Evolutionary conservation across 768 basidiomycete genomes (phyloP), one percentile per base, ranked within the genome.

Genomic region (Coprinopsis sp.): DNA sequence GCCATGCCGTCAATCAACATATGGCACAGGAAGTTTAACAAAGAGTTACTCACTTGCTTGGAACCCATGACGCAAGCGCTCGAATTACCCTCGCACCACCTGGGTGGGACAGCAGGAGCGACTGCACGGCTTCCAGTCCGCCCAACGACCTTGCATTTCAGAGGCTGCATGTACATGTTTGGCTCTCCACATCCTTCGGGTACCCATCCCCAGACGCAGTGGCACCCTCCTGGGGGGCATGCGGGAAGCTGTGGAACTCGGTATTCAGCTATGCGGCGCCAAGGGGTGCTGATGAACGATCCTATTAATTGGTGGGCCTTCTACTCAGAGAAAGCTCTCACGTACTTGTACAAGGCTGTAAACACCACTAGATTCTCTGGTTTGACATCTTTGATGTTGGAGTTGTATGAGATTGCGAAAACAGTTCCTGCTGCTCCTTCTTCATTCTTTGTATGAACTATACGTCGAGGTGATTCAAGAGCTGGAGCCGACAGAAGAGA

Each of bases 391-490:
- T 50, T 62, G 34, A 74, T 42, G 39, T 73, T 61, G 1, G 72
- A 71, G 38, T 62, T 55, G 57, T 73, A 73, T 2, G 72, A 72
- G 29, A 73, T 75, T 3, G 73, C 71, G 50, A 75, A 73, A 2
- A 62, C 64, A 7, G 71, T 70, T n/a, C 73, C 73, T 3, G 73
- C 58, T 10, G 72, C 73, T 70, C 70, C 71, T 23, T 60, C 64
- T 51, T 73, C 62, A 43, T 71, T 75, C 51, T 70, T 66, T 3
- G 73, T 67, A 47, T 75, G 73, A 18, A 75, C 73, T 74, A 42
- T 6, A 22, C 2, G 13, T 4, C 12, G 27, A 42, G 12, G 21
- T 55, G 16, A 52, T 36, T 47, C 13, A 29, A 29, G 6, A 19
- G 29, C 23, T 24, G 8, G 18, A 34, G 3, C 19, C 24, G 28